phyloP scores from a whole-genome alignment of 768 basidiomycete species.

The Dentipellis sp. region DNA sequence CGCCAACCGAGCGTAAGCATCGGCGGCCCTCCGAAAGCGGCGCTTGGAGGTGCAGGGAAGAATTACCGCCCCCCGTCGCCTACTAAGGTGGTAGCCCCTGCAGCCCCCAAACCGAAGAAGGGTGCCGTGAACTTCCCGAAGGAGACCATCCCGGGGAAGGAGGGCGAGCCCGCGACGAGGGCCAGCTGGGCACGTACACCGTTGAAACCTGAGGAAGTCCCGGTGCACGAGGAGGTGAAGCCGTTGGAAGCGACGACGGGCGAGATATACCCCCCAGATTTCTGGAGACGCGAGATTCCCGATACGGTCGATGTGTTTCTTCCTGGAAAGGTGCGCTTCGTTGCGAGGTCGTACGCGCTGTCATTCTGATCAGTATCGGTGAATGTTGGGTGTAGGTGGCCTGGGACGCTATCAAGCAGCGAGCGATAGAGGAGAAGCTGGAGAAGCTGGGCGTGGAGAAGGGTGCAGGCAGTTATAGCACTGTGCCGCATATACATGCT shows the following conservation, averaged over 20 bases:
- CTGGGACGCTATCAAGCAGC: conserved; percentile 67
- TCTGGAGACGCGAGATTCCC: conserved; percentile 48
- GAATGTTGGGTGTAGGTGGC: conserved; percentile 35
- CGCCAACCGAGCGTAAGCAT: conserved; percentile 60
- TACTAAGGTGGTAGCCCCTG: conserved; percentile 10
- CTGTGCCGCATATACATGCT: conserved; percentile 52
- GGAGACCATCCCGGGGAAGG: conserved; percentile 39
- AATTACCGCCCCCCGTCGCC: conserved; percentile 65
- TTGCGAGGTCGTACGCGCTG: conserved; percentile 1
- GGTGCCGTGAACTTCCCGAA: conserved; percentile 62
- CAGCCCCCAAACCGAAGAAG: conserved; percentile 49
- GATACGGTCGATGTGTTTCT: conserved; percentile 71
- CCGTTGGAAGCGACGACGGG: conserved; percentile 33
- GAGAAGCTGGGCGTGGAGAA: conserved; percentile 74
- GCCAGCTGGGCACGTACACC: conserved; percentile 58
- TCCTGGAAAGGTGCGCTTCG: conserved; percentile 57
- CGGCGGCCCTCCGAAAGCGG: conserved; percentile 85
- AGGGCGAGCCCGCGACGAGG: conserved; percentile 30
- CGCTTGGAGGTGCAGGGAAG: conserved; percentile 69
- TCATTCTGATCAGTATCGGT: conserved; percentile 4
- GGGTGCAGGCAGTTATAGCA: conserved; percentile 39
- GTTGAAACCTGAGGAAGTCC: conserved; percentile 30
- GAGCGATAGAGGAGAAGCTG: conserved; percentile 72
- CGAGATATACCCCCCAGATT: conserved; percentile 58
- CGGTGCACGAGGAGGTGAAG: conserved; percentile 16